A percentile compares a stretch with the other conserved stretches of the same genome.
Conservation (phyloP, 2,329 filamentous ascomycete genomes). For the Periconia sp. region DNA sequence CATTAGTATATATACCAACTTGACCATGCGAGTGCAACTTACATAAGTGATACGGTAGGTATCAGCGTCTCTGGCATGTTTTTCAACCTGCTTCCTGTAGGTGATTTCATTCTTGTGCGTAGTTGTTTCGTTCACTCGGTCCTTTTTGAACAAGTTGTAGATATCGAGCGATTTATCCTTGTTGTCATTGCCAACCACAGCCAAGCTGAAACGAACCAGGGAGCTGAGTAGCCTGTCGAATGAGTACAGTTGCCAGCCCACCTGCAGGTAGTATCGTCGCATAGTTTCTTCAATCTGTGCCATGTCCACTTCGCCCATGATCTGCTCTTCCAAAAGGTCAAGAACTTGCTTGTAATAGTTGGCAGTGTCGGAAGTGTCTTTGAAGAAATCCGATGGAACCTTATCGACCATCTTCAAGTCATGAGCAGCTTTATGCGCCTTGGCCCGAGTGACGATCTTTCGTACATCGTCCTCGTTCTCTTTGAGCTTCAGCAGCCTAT, state of each 20-base stretch:
- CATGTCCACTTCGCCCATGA: constrained; percentile 80
- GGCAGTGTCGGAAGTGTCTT: constrained; percentile 60
- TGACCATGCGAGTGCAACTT: constrained; percentile 50
- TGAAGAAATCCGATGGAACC: constrained; percentile 73
- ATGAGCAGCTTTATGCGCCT: constrained; percentile 75
- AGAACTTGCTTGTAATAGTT: constrained; percentile 86
- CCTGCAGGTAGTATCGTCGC: constrained; percentile 86
- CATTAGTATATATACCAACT: constrained; percentile 25
- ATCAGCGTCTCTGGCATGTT: constrained; percentile 88
- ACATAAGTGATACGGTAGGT: constrained; percentile 90
- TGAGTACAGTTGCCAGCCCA: constrained; percentile 91
- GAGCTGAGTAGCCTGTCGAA: constrained; percentile 85
- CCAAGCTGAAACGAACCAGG: constrained; percentile 76
- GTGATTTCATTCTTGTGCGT: constrained; percentile 89
- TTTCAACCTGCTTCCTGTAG: constrained; percentile 88
- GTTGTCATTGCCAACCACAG: constrained; percentile 80
- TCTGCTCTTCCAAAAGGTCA: constrained; percentile 81
- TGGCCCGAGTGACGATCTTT: constrained; percentile 72
- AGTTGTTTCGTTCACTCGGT: constrained; percentile 79
- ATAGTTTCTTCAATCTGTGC: constrained; percentile 85
- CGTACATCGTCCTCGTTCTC: constrained; percentile 72
- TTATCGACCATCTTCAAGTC: constrained; percentile 84
- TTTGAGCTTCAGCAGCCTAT: constrained; percentile 81
- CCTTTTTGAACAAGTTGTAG: constrained; percentile 80
- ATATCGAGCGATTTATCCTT: constrained; percentile 95